A percentile compares a stretch with the other conserved stretches of the same genome.
phyloP scores from a whole-genome alignment of 257 asterid genomes.

The Leptodermis oblonga region DNA sequence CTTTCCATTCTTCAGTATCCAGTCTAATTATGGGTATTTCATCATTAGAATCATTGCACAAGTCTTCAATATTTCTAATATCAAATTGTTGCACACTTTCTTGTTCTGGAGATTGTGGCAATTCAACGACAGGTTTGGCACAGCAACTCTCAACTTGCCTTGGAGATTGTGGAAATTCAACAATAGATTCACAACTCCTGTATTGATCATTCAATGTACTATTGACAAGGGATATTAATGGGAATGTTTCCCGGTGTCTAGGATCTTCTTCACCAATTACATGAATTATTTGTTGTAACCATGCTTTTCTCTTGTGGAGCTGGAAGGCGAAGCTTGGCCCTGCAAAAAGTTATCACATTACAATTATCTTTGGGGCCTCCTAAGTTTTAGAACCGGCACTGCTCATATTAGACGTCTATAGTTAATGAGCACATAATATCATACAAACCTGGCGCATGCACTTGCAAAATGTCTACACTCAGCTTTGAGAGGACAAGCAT shows the following conservation, averaged over 20 bases:
- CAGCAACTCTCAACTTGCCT: slow-evolving; percentile 22
- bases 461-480: slow-evolving; percentile 61
- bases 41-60: slow-evolving; percentile 15
- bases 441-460: slow-evolving; percentile 46
- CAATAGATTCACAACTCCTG: slow-evolving; percentile 32
- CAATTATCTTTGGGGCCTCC: too few species aligned
- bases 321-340: slow-evolving; percentile 33
- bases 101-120: slow-evolving; percentile 43
- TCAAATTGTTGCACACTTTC: slow-evolving; percentile 22
- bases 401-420: neutral
- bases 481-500: slow-evolving; percentile 51
- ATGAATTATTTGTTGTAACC: slow-evolving; percentile 8
- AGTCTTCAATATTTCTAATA: slow-evolving; percentile 39
- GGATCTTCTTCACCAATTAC: slow-evolving; percentile 16
- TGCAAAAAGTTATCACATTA: too few species aligned
- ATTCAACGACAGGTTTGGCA: slow-evolving; percentile 47
- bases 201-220: neutral
- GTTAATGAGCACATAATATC: neutral
- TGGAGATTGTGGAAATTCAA: slow-evolving; percentile 51
- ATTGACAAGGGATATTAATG: neutral
- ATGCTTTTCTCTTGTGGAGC: slow-evolving; percentile 20
- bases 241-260: neutral
- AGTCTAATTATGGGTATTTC: slow-evolving; percentile 33
- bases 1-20: slow-evolving; percentile 16
- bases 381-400: too few species aligned